phyloP scores from a whole-genome alignment of 495 filamentous ascomycete species.

The Achaetomiella virescens region DNA sequence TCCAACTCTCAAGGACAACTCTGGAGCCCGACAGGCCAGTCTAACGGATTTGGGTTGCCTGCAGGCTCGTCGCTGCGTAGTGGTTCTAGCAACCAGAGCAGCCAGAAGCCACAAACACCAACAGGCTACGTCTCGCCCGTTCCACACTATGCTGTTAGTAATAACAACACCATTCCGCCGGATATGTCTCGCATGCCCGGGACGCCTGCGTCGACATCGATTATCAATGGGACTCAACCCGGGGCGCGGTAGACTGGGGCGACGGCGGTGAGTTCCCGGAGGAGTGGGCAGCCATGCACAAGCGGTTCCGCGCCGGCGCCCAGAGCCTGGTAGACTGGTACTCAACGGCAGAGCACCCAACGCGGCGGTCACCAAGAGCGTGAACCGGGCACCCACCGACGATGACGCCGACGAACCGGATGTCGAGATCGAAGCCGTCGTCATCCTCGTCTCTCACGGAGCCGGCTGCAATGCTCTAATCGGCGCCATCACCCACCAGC shows the following conservation, averaged over 20 bases:
- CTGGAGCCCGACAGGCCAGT: conserved; percentile 27
- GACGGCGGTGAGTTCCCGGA: conserved; percentile 83
- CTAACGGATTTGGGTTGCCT: conserved; percentile 22
- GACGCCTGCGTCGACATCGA: conserved; percentile 82
- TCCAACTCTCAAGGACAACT: conserved; percentile 34
- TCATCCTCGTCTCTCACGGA: conserved; percentile 95
- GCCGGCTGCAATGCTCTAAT: conserved; percentile 96
- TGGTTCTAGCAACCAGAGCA: conserved; percentile 12
- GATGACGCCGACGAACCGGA: conserved; percentile 39
- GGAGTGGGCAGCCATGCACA: conserved; percentile 94
- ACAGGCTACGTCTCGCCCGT: conserved; percentile 63
- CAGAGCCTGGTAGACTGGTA: conserved; percentile 79
- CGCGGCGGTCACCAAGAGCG: conserved; percentile 36
- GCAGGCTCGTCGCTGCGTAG: conserved; percentile 24
- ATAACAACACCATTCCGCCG: conserved; percentile 69
- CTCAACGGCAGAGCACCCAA: conserved; percentile 45
- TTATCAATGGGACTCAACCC: conserved; percentile 92
- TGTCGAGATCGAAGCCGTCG: conserved; percentile 61
- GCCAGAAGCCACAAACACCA: conserved; percentile 3
- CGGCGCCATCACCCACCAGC: conserved; percentile 80
- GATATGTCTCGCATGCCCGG: conserved; percentile 92
- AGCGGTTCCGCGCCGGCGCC: conserved; percentile 71
- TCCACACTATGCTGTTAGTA: conserved; percentile 77
- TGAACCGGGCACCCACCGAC: conserved; percentile 18
- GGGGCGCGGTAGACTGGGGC: conserved; percentile 68